Evolutionary conservation across 208 protist genomes (phyloP).

Genomic region (Leishmania tropica): DNA sequence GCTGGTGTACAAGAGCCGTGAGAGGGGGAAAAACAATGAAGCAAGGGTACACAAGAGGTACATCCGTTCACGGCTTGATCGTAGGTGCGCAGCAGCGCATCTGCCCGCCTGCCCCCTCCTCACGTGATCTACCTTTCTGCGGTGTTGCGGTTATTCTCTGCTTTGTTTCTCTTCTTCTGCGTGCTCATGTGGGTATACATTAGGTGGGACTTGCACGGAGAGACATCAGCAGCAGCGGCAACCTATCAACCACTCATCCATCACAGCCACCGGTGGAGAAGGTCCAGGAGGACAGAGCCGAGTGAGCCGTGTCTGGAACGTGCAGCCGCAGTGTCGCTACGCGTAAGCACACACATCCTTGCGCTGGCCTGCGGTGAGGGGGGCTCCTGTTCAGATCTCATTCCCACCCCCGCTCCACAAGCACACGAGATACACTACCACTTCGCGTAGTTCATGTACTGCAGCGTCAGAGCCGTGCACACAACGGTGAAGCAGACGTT

Average conservation of each 20-base stretch:
- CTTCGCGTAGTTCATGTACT: constrained; percentile 30
- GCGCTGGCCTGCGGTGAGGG: background rate
- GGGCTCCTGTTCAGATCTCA: background rate
- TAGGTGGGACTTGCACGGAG: background rate
- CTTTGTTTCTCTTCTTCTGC: background rate
- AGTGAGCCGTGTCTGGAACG: background rate
- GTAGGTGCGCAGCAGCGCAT: background rate
- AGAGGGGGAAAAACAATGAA: background rate
- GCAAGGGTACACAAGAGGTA: background rate
- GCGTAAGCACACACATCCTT: background rate
- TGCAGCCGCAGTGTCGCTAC: background rate
- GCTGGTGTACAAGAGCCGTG: background rate
- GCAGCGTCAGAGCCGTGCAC: constrained; percentile 41
- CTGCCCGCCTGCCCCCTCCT: background rate
- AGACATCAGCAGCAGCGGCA: background rate
- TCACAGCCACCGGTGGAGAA: background rate
- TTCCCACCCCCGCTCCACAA: background rate
- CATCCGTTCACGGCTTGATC: background rate
- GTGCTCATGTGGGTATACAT: background rate
- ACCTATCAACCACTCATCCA: background rate
- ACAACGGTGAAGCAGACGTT: constrained; percentile 64
- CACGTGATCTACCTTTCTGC: background rate
- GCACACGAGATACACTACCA: constrained; percentile 11
- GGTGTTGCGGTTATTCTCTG: background rate
- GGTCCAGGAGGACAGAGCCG: background rate